Evolutionary conservation across 1,284 basidiomycete genomes (phyloP).

Genomic region (Neonothopanus nambi): DNA sequence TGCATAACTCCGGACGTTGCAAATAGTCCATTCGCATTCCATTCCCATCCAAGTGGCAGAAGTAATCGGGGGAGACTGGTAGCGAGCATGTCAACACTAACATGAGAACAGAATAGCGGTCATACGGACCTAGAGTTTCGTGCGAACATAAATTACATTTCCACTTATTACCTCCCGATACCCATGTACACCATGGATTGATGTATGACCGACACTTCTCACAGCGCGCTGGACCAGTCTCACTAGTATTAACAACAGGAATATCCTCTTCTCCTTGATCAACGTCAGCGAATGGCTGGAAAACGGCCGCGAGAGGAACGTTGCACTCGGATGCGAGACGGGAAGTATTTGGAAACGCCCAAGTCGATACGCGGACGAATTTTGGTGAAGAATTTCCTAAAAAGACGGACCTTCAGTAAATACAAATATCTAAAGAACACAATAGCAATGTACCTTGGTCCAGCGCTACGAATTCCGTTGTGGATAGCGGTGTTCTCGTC

Average conservation of each 20-base stretch:
- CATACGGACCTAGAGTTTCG: conserved; percentile 73
- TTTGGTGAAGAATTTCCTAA: conserved; percentile 80
- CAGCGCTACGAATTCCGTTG: conserved; percentile 85
- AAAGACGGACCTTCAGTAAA: neutral
- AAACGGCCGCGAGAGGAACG: conserved; percentile 81
- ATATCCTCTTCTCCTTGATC: conserved; percentile 82
- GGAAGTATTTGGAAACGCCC: conserved; percentile 81
- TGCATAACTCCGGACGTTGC: conserved; percentile 84
- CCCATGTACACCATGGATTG: conserved; percentile 93
- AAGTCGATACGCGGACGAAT: conserved; percentile 87
- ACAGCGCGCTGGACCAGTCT: conserved; percentile 84
- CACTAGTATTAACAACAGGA: conserved; percentile 71
- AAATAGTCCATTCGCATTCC: conserved; percentile 83
- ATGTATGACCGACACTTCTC: conserved; percentile 88
- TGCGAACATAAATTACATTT: conserved; percentile 90
- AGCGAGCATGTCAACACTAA: neutral
- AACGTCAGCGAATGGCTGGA: conserved; percentile 90
- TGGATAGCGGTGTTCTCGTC: conserved; percentile 78
- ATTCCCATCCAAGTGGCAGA: conserved; percentile 82
- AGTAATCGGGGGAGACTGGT: conserved; percentile 81
- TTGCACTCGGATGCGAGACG: conserved; percentile 82
- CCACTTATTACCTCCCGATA: conserved; percentile 86
- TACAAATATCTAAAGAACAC: neutral
- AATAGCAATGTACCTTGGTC: conserved; percentile 76
- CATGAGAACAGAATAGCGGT: conserved; percentile 12